Evolutionary conservation across 2,329 filamentous ascomycete genomes (phyloP).

Genomic region (Huntiella bhutanensis): DNA sequence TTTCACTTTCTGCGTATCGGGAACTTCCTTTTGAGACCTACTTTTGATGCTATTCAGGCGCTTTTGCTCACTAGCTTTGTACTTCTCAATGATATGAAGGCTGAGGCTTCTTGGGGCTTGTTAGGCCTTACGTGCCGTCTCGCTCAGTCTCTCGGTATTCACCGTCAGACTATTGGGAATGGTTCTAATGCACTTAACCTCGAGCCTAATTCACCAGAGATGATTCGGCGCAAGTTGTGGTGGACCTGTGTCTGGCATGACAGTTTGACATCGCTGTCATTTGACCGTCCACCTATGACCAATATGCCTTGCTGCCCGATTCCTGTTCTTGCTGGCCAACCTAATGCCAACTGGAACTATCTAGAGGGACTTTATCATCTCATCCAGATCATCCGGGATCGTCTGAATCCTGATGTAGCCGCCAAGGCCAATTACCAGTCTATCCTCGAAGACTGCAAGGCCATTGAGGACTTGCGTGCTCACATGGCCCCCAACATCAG

Average conservation of each 20-base stretch:
- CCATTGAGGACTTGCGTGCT: conserved; percentile 31
- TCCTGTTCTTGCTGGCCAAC: conserved; percentile 24
- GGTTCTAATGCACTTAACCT: conserved; percentile 27
- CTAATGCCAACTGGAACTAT: conserved; percentile 34
- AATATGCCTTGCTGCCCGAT: conserved; percentile 37
- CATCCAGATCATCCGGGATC: conserved; percentile 39
- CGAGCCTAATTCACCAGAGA: conserved; percentile 31
- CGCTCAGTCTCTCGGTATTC: conserved; percentile 45
- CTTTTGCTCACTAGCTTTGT: conserved; percentile 44
- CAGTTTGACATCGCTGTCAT: conserved; percentile 44
- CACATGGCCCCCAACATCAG: conserved; percentile 33
- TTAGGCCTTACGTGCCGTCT: conserved; percentile 44
- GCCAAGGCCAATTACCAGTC: conserved; percentile 30
- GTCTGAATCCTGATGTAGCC: conserved; percentile 34
- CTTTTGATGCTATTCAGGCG: conserved; percentile 46
- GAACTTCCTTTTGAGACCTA: conserved; percentile 45
- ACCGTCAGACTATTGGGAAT: conserved; percentile 25
- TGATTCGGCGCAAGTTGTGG: conserved; percentile 37
- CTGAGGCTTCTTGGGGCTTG: conserved; percentile 47
- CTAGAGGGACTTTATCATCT: conserved; percentile 48
- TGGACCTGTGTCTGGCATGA: conserved; percentile 52
- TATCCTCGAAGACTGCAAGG: conserved; percentile 38
- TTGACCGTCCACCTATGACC: conserved; percentile 47
- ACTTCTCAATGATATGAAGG: conserved; percentile 50
- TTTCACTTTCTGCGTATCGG: conserved; percentile 45